Conservation (phyloP, 331 rosid genomes). For the Pyrus hybrid region DNA sequence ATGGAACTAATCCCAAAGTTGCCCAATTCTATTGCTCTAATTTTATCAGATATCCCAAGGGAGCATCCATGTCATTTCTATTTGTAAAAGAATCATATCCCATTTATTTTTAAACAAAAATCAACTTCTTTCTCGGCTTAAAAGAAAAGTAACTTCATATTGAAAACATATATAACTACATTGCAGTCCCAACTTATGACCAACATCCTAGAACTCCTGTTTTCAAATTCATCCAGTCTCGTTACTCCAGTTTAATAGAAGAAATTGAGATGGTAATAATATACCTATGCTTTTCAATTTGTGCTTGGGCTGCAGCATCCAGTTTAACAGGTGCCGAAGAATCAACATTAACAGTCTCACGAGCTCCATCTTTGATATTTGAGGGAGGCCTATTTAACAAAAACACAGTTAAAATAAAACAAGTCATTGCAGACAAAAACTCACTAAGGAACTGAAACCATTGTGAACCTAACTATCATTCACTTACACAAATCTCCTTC, state of each 20-base stretch:
- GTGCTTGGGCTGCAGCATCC: constrained; percentile 62
- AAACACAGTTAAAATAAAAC: constrained; percentile 14
- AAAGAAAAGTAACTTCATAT: no score
- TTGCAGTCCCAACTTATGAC: background rate
- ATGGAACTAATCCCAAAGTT: background rate
- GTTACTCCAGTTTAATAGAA: background rate
- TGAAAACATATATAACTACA: no score
- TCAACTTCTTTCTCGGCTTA: no score
- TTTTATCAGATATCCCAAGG: background rate
- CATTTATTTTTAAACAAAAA: no score
- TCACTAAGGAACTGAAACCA: background rate
- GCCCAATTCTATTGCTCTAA: background rate
- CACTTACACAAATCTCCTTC: constrained; percentile 58
- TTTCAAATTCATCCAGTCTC: background rate
- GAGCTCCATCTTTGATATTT: constrained; percentile 39
- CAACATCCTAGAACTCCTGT: background rate
- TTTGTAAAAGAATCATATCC: no score
- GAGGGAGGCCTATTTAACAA: constrained; percentile 47
- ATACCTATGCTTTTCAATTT: constrained; percentile 80
- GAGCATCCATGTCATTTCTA: background rate
- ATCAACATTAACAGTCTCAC: constrained; percentile 36
- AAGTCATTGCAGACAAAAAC: constrained; percentile 8
- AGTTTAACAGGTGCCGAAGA: constrained; percentile 52
- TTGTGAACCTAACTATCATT: background rate
- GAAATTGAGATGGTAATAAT: background rate